These are phyloP conservation scores for Neurospora sp. DNA, from an alignment of 495 filamentous ascomycete genomes.

Conservation along the genomic window DNA sequence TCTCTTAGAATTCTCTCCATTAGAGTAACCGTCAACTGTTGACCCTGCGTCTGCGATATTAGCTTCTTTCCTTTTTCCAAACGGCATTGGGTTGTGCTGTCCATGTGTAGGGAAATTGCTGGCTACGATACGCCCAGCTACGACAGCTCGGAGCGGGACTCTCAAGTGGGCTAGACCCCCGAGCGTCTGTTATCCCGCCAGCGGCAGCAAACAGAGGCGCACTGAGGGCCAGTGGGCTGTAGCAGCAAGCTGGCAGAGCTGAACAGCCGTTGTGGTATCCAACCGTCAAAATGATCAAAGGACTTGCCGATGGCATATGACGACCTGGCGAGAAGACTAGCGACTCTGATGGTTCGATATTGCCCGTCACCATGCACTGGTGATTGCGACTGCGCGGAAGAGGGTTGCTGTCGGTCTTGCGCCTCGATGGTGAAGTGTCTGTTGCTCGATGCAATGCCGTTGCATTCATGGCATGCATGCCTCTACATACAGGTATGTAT, in stretches of 20 bases:
- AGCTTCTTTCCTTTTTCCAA: background rate
- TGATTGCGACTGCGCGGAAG: background rate
- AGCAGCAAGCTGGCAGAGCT: background rate
- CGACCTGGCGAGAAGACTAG: background rate
- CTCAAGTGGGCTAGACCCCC: background rate
- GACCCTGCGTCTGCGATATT: background rate
- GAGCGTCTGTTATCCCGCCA: background rate
- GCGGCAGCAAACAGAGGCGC: background rate
- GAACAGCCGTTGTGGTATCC: background rate
- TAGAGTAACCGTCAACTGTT: background rate
- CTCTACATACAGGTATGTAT: background rate
- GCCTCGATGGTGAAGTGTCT: background rate
- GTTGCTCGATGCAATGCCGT: background rate
- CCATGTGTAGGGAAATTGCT: background rate
- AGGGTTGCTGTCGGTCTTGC: background rate
- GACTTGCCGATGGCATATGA: background rate
- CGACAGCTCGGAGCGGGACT: background rate
- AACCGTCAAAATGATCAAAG: background rate
- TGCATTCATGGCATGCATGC: background rate
- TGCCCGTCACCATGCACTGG: background rate
- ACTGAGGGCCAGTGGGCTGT: background rate
- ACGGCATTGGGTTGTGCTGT: background rate
- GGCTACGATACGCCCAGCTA: background rate
- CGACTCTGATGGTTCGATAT: background rate
- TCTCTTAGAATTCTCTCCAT: background rate